Base-by-base conservation (phyloP, 345 rosid genomes). In the Heritiera fomes region DNA sequence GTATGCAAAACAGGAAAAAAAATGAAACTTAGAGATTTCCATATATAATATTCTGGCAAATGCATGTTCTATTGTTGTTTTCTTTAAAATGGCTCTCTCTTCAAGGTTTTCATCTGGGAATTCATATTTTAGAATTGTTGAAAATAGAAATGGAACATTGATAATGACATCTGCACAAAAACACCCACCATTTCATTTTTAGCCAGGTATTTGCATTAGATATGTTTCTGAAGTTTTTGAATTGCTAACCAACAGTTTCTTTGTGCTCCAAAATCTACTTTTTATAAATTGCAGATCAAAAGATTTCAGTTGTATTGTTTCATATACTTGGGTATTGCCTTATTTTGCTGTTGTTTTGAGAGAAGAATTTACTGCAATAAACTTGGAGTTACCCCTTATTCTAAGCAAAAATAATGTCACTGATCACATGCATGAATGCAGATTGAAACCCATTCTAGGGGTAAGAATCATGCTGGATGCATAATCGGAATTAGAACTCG, bases 371-470 rank as follows among this genome's bases (percentile, higher is more conserved):
- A 41, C 77, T 58, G 53, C 66, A n/a, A 43, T 56, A 40, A 30
- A 59, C 53, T n/a, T 61, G 61, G 13, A 50, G 60, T 71, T 17
- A 71, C 30, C 47, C 61, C 13, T 58, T 56, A 38, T 73, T 63
- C 30, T 52, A 45, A 45, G 79, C 0, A 58, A 56, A 32, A n/a
- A 34, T 6, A 53, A 20, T 50, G 23, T 71, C 71, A 55, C 47
- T 85, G 45, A 49, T 10, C 14, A 15, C 20, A 72, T 28, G 34
- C 34, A 14, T 34, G 73, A 82, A 75, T 84, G 84, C 90, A 95
- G 97, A 84, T 86, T 63, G 94, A 91, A 80, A 71, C 86, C 65
- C 86, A 83, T 66, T 55, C 78, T 34, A 77, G 71, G 61, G 84
- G 87, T 14, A 88, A 81, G 72, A 47, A 71, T 62, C 88, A 70